Conservation (phyloP, 1,139 yeast genomes). For the Pichia sp. region DNA sequence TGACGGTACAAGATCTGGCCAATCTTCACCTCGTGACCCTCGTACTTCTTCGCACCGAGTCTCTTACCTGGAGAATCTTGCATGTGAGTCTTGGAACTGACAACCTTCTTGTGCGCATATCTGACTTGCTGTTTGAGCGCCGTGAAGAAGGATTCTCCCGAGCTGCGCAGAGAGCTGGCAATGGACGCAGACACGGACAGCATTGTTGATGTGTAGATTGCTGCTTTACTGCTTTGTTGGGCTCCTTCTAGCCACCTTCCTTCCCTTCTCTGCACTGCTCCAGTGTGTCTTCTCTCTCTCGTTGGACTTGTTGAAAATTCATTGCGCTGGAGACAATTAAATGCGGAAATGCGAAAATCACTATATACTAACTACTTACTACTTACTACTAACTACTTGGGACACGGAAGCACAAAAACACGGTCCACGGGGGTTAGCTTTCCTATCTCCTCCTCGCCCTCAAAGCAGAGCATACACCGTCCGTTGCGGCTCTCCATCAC, state of each 20-base stretch:
- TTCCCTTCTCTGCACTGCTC: too few species aligned
- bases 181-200: not conserved
- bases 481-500: constrained; percentile 81
- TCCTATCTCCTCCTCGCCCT: constrained; percentile 95
- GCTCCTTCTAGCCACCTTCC: constrained; percentile 1
- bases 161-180: not conserved
- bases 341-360: too few species aligned
- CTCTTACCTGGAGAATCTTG: constrained; percentile 95
- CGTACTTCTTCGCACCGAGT: constrained; percentile 83
- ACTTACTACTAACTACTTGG: too few species aligned
- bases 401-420: constrained; percentile 71
- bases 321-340: too few species aligned
- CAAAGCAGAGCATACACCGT: constrained; percentile 73
- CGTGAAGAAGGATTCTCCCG: too few species aligned
- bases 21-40: constrained; percentile 58
- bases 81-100: constrained; percentile 89
- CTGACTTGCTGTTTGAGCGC: constrained; percentile 50
- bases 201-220: too few species aligned
- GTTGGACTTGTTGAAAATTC: too few species aligned
- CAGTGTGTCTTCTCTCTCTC: too few species aligned
- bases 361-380: too few species aligned
- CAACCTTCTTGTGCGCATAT: constrained; percentile 88
- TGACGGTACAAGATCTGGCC: constrained; percentile 95
- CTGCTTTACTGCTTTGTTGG: not conserved
- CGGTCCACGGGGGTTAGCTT: constrained; percentile 93